phyloP scores from a whole-genome alignment of 257 asterid species.

The Catharanthus roseus region DNA sequence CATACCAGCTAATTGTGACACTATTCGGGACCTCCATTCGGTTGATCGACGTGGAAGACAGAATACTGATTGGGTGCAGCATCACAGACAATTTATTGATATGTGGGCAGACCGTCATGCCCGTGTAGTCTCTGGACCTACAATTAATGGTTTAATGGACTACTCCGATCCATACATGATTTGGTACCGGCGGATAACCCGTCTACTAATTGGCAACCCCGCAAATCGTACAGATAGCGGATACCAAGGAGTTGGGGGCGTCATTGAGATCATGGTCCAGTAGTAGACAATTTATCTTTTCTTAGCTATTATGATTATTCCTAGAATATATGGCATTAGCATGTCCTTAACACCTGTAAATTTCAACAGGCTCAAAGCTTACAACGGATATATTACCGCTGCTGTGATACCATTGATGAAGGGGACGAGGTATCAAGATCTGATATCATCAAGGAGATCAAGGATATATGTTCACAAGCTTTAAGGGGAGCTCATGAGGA shows the following conservation, averaged over 20 bases:
- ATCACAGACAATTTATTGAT: slow-evolving; percentile 59
- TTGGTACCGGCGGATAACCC: slow-evolving; percentile 65
- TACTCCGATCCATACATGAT: slow-evolving; percentile 60
- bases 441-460: slow-evolving; percentile 60
- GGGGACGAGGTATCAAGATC: slow-evolving; percentile 42
- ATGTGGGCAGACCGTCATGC: slow-evolving; percentile 59
- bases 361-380: slow-evolving; percentile 64
- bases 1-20: slow-evolving; percentile 57
- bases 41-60: slow-evolving; percentile 82
- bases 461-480: slow-evolving; percentile 57
- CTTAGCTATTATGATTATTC: not conserved
- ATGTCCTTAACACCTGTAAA: not conserved
- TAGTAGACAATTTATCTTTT: not conserved
- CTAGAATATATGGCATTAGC: not conserved
- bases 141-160: slow-evolving; percentile 42
- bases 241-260: slow-evolving; percentile 58
- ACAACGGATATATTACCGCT: slow-evolving; percentile 59
- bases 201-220: slow-evolving; percentile 69
- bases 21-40: slow-evolving; percentile 60
- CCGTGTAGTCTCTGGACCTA: slow-evolving; percentile 39
- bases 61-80: slow-evolving; percentile 80
- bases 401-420: slow-evolving; percentile 56
- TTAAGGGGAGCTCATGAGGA: slow-evolving; percentile 60
- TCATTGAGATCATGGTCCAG: slow-evolving; percentile 57
- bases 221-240: slow-evolving; percentile 51